Conservation (phyloP, 495 filamentous ascomycete genomes). For the Patellaria atrata region DNA sequence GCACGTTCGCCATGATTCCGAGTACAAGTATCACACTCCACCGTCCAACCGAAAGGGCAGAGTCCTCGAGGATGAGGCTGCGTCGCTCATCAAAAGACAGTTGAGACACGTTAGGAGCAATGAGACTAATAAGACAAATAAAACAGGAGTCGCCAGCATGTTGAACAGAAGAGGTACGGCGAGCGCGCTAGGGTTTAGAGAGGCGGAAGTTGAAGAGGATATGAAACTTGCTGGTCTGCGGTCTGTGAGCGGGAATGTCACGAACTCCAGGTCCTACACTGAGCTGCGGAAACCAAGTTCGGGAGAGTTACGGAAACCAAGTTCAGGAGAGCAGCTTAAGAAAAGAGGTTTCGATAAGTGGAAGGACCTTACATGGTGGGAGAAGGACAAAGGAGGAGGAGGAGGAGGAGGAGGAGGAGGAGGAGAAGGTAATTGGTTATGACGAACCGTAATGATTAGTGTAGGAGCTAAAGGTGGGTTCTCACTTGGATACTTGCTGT, state of each 20-base stretch:
- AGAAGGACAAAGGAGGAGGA: conserved; percentile 1
- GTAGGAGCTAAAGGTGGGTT: no score
- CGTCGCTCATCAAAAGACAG: conserved; percentile 9
- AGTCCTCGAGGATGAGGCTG: conserved; percentile 14
- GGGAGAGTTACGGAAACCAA: conserved; percentile 11
- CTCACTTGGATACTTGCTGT: no score
- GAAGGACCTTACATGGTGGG: conserved; percentile 17
- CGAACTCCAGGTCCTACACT: no score
- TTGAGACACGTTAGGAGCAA: conserved; percentile 13
- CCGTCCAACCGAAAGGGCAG: conserved; percentile 22
- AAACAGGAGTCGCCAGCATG: conserved; percentile 6
- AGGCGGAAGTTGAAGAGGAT: conserved; percentile 17
- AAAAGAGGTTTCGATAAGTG: conserved; percentile 16
- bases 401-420: not conserved
- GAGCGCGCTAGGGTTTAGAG: conserved; percentile 16
- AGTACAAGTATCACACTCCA: conserved; percentile 21
- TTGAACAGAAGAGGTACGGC: conserved; percentile 7
- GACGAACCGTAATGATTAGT: no score
- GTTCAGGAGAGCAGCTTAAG: no score
- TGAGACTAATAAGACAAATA: conserved; percentile 14
- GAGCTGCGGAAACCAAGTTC: conserved; percentile 8
- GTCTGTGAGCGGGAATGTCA: no score
- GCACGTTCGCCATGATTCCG: conserved; percentile 6
- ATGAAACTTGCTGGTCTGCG: conserved; percentile 11
- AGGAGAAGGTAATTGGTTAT: no score